Evolutionary conservation across 345 rosid genomes (phyloP), one percentile per base, ranked within the genome.

Genomic region (Sonneratia alba): DNA sequence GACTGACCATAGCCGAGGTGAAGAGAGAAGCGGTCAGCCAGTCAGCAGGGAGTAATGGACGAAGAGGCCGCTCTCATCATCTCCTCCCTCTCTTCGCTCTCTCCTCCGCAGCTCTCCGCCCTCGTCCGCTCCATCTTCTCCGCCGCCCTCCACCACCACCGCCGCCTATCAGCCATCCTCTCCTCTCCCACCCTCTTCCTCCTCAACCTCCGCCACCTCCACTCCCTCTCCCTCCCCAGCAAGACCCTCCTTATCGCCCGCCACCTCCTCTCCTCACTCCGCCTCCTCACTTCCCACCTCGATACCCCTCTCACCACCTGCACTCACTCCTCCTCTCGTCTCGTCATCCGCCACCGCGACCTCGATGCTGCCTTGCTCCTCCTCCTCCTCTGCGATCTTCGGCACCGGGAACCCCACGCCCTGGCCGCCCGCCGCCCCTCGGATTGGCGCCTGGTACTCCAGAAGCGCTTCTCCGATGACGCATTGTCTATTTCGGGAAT

Each of bases 181-280:
- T 89, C 96, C 66, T 86, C 92, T 68, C 89, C 92, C 63, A 64
- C 87, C 24, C 84, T 85, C 80, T 92, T 92, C 87, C 86, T 87
- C 72, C 86, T 90, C 86, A 66, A 88, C 67, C 90, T 95, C 77
- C 88, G 79, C 81, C 91, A 79, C 85, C 96, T 95, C 65, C 91
- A 82, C 71, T 83, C 93, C 40, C 89, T 95, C 56, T 83, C 97
- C 45, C 86, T 90, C 70, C 67, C 82, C 27, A 68, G 79, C 40
- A 95, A 95, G 76, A 77, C 91, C 70, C 79, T 80, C 12, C 94
- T 95, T 84, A 83, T 95, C 64, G 91, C 98, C 72, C 84, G 83
- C 73, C 92, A 87, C 80, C 97, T 90, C 85, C 89, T 86, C 76
- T 84, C 85, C 75, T 87, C 87, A 66, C 97, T 90, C 80, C 85